phyloP scores from a whole-genome alignment of 106 monocot genomes.

The Platanthera guangdongensis region DNA sequence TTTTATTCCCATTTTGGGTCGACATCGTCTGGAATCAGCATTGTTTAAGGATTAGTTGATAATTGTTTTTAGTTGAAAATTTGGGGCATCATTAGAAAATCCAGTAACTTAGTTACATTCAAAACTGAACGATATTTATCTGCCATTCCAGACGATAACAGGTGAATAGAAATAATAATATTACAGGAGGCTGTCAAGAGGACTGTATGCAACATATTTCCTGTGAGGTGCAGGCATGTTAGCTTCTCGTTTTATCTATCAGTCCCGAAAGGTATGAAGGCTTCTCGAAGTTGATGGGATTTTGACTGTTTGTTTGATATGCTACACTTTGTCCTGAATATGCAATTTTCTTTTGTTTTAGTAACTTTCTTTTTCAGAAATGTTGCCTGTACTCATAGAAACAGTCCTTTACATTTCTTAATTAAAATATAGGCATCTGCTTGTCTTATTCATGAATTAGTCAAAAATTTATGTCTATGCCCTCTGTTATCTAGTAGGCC shows the following conservation, averaged over 20 bases:
- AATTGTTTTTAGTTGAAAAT: background rate
- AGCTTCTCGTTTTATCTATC: slow-evolving; percentile 3
- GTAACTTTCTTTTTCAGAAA: background rate
- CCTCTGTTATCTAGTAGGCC: background rate
- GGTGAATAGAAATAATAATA: background rate
- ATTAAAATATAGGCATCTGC: background rate
- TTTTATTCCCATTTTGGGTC: background rate
- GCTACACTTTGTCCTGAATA: background rate
- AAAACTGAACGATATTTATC: background rate
- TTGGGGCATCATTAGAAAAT: background rate
- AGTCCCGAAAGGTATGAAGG: background rate
- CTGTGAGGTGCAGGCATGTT: background rate
- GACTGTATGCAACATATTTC: background rate
- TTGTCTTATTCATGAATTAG: background rate
- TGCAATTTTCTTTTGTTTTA: background rate
- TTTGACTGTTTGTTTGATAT: background rate
- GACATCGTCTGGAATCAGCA: background rate
- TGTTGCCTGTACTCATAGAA: background rate
- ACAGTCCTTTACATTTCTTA: background rate
- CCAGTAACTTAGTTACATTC: background rate
- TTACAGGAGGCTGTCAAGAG: background rate
- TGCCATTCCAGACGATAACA: background rate
- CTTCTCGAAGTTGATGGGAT: background rate
- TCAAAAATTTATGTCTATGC: background rate
- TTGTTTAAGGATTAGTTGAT: background rate